Base-by-base conservation (phyloP, 2,329 filamentous ascomycete species). In the Neopestalotiopsis clavispora region DNA sequence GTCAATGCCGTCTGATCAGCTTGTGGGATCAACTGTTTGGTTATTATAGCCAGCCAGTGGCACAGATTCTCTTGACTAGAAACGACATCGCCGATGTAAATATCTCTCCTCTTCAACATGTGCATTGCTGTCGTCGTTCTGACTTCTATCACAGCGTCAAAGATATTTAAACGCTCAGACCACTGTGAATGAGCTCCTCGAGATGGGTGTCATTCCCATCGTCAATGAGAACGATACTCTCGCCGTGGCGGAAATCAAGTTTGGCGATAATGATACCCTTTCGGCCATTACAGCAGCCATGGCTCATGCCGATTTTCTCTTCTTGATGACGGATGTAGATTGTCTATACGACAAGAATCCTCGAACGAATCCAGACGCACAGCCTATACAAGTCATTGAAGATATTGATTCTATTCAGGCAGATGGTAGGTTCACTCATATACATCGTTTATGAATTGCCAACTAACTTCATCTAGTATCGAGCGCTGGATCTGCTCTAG, bases 171-270 rank as follows among this genome's bases (percentile, higher is more conserved):
- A 99, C 83, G 96, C 96, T 0, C 94, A 98, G 81, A 98, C 97
- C 78, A 98, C 96, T 0, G 93, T 99, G 78, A 88, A 90, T 66
- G 94, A 97, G 80, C 87, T 98, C 61, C 84, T 99, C 20, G 91
- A 95, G 75, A 96, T 98, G 92, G 95, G 95, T 1, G 95, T 98
- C 32, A 97, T 99, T 71, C 96, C 96, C 10, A 98, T 99, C 75
- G 96, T 99, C 72, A 99, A 99, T 77, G 96, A 99, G 82, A 99
- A 99, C 80, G 96, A 99, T 80, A 99, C 96, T 2, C 84, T 99
- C 67, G 94, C 95, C 30, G 96, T 99, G 72, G 93, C 95, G 59
- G 96, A 99, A 87, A 99, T 99, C 83, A 98, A 98, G 85, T 99
- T 99, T 78, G 96, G 96, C 73, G 96, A 99, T 85, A 99, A 99